Conservation (phyloP, 2,329 filamentous ascomycete genomes). For the Rhinocladiella similis region DNA sequence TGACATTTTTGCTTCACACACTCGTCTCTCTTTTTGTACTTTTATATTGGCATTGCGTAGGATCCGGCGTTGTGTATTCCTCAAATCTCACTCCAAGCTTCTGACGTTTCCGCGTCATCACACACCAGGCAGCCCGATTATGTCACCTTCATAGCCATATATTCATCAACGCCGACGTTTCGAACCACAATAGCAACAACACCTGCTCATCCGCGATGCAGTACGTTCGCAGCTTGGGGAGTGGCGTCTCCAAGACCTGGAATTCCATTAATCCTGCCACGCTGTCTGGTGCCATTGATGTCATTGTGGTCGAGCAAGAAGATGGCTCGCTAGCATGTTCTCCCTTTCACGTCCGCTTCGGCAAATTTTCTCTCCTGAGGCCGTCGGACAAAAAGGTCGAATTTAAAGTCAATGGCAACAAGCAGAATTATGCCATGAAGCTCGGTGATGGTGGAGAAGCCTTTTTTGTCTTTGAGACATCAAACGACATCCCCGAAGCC, state of each 20-base stretch:
- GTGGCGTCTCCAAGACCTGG: constrained; percentile 97
- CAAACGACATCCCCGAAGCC: constrained; percentile 84
- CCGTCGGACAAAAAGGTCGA: constrained; percentile 99
- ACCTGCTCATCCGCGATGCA: constrained; percentile 64
- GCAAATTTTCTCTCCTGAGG: constrained; percentile 93
- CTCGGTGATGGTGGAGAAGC: constrained; percentile 95
- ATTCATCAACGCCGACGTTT: no score
- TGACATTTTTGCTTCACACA: not conserved
- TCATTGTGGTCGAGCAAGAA: constrained; percentile 95
- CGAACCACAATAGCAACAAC: not conserved
- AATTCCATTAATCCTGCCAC: constrained; percentile 99
- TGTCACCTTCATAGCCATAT: not conserved
- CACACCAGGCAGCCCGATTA: not conserved
- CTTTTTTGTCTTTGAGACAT: constrained; percentile 98
- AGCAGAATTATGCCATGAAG: constrained; percentile 97
- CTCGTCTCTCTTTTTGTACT: not conserved
- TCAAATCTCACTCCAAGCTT: not conserved
- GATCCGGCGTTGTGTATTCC: not conserved
- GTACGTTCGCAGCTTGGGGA: constrained; percentile 94
- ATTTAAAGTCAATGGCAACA: constrained; percentile 88
- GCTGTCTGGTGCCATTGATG: constrained; percentile 95
- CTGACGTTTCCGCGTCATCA: not conserved
- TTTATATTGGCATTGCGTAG: not conserved
- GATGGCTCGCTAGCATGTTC: constrained; percentile 86
- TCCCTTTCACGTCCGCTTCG: constrained; percentile 97